Evolutionary conservation across 2,329 filamentous ascomycete genomes (phyloP), one percentile per base, ranked within the genome.

Genomic region (Diaporthe vexans): DNA sequence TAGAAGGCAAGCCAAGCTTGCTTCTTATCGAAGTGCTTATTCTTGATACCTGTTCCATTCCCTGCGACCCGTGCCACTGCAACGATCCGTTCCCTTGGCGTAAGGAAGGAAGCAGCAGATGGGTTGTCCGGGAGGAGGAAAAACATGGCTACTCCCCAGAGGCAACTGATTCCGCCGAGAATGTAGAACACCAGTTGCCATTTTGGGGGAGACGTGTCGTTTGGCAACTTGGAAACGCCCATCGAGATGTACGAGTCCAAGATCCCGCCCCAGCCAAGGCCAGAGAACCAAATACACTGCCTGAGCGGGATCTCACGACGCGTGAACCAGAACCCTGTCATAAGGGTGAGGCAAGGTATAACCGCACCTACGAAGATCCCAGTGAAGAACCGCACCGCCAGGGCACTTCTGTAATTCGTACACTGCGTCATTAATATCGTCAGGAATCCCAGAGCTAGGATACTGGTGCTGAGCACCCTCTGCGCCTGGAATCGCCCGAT

Each of bases 401-500:
- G 4, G 0, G 56, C 56, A 21, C 56, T 58, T 4, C 17, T 4
- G 2, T 37, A 58, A 21, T 7, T 19, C 19, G 1, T 58, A 11
- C 56, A 58, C 21, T 58, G 56, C 56, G 56, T 37, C 56, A 58
- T 61, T n/a, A 61, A 1, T 9, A 61, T 61, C n/a, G 21, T 61
- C 57, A 71, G 17, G 3, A 82, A 81, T 82, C 82, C 84, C 0
- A 79, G 68, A 5, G 33, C 33, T 8, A 83, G 65, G 52, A 80
- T 80, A 40, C 77, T 79, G 56, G 81, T 77, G 0, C 77, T 79
- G 43, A 84, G 75, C 26, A 84, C 79, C 71, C 78, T 81, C 75
- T 84, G 82, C 0, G 83, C 83, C 1, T 81, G 81, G 63, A 77
- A 84, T 29, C 82, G 77, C 17, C 82, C 82, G 56, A 84, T 83